Evolutionary conservation across 345 rosid species (phyloP).

Genomic region (Fremontodendron californicum): DNA sequence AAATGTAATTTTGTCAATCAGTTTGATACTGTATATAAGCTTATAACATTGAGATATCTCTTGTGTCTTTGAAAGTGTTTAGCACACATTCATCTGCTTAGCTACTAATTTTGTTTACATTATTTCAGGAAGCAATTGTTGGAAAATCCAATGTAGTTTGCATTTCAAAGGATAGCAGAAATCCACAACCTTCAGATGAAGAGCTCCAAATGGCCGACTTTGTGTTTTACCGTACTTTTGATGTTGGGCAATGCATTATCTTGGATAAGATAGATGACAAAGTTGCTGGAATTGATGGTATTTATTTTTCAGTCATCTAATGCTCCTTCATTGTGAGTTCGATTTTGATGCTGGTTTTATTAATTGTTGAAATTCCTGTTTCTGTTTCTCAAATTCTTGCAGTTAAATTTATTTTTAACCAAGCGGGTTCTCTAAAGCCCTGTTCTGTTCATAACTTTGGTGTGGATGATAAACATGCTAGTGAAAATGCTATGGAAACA

Average conservation of each 20-base stretch:
- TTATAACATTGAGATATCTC: not conserved
- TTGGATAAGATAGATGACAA: constrained; percentile 54
- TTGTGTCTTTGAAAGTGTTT: not conserved
- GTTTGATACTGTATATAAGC: not conserved
- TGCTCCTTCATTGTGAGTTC: not conserved
- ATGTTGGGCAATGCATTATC: constrained; percentile 46
- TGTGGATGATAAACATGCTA: constrained; percentile 23
- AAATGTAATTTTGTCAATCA: not conserved
- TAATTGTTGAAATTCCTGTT: constrained; percentile 11
- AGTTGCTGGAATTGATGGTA: constrained; percentile 72
- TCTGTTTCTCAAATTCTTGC: constrained; percentile 38
- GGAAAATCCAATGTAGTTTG: constrained; percentile 92
- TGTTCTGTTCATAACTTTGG: constrained; percentile 26
- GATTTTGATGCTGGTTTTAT: constrained; percentile 9
- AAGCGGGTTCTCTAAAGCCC: constrained; percentile 27
- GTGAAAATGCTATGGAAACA: constrained; percentile 15
- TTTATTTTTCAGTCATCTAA: constrained; percentile 11
- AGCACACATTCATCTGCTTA: not conserved
- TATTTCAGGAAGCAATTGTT: constrained; percentile 68
- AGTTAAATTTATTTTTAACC: constrained; percentile 66
- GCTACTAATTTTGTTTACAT: constrained; percentile 4
- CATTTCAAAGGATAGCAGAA: constrained; percentile 68
- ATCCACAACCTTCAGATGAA: constrained; percentile 54
- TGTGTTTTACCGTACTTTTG: constrained; percentile 65
- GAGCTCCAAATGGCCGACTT: constrained; percentile 56